A percentile compares a stretch with the other conserved stretches of the same genome.
Evolutionary conservation across 106 monocot species (phyloP).

Genomic region (Dioscorea alata): DNA sequence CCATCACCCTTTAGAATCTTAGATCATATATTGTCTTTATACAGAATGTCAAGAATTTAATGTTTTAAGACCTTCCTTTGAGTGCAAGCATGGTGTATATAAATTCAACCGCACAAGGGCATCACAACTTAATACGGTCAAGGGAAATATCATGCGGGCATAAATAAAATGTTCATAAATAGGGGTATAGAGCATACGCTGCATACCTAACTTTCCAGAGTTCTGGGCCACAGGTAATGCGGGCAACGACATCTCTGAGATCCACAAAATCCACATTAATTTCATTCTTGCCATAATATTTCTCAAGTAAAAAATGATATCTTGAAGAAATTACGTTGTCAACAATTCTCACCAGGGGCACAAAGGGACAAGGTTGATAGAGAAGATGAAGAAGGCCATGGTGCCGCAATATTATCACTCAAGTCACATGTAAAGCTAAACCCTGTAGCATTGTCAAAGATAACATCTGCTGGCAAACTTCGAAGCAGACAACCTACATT

Average conservation of each 20-base stretch:
- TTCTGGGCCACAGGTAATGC: constrained; percentile 53
- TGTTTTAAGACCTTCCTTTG: too few species aligned
- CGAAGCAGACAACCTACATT: constrained; percentile 87
- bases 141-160: too few species aligned
- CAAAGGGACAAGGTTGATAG: constrained; percentile 84
- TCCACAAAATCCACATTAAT: background rate
- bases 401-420: constrained; percentile 95
- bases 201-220: constrained; percentile 48
- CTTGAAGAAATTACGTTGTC: background rate
- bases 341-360: constrained; percentile 61
- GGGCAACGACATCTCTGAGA: constrained; percentile 93
- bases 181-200: constrained; percentile 29
- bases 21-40: too few species aligned
- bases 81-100: too few species aligned
- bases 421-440: constrained; percentile 97
- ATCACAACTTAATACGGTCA: too few species aligned
- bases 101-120: too few species aligned
- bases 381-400: constrained; percentile 99
- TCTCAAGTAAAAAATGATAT: background rate
- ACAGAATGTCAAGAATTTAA: too few species aligned
- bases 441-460: constrained; percentile 82
- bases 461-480: constrained; percentile 83
- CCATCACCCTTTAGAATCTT: too few species aligned
- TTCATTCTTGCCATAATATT: background rate
- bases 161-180: too few species aligned